phyloP scores from a whole-genome alignment of 2,329 filamentous ascomycete genomes.

The Diaporthe sp. region DNA sequence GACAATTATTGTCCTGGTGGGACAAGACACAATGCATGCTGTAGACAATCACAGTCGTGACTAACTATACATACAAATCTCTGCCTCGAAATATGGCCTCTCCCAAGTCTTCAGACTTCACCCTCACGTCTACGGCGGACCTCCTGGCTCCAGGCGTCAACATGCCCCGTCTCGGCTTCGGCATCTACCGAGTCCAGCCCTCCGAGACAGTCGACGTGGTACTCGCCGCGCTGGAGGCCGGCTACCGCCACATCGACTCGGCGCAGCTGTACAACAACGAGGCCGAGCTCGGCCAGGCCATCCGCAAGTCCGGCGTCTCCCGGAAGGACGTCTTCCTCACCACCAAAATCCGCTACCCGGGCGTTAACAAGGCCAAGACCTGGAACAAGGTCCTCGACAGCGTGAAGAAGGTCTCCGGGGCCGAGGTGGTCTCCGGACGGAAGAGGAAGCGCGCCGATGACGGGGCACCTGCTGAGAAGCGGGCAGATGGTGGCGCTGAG shows the following conservation, averaged over 20 bases:
- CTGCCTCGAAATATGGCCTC: background rate
- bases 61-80: background rate
- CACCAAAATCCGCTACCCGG: slow-evolving; percentile 35
- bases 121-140: background rate
- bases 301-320: background rate
- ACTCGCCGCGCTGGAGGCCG: background rate
- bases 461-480: background rate
- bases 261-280: slow-evolving; percentile 37
- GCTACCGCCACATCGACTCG: slow-evolving; percentile 32
- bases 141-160: slow-evolving; percentile 4
- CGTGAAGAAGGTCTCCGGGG: slow-evolving; percentile 7
- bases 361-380: slow-evolving; percentile 15
- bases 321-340: slow-evolving; percentile 27
- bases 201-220: background rate
- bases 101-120: background rate
- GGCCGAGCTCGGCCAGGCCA: slow-evolving; percentile 12
- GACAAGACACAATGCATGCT: too few species aligned
- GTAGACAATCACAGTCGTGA: too few species aligned
- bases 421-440: background rate
- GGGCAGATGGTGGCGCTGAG: background rate
- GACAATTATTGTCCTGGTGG: too few species aligned
- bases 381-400: slow-evolving; percentile 17
- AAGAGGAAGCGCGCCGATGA: background rate
- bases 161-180: slow-evolving; percentile 32
- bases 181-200: slow-evolving; percentile 25